phyloP scores from a whole-genome alignment of 108 stramenopile genomes.

The Schizochytrium sp. region DNA sequence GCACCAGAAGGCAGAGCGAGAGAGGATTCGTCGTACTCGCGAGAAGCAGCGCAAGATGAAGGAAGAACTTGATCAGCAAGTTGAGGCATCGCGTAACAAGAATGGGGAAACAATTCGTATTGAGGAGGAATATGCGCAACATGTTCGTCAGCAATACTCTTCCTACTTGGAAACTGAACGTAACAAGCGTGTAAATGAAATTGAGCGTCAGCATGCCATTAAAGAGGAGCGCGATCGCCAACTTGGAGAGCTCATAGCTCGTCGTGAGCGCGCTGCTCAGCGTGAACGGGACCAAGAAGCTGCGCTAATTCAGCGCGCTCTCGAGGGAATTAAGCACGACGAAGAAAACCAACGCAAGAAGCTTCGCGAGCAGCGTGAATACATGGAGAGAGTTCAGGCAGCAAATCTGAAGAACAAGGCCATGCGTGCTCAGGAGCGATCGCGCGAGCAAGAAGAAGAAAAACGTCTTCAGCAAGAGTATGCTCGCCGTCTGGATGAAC shows the following conservation, averaged over 20 bases:
- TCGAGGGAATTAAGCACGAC: constrained; percentile 26
- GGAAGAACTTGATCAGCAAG: constrained; percentile 21
- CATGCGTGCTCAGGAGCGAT: neutral
- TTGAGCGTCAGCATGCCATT: neutral
- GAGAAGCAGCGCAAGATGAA: constrained; percentile 52
- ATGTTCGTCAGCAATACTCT: neutral
- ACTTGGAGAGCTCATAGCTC: constrained; percentile 42
- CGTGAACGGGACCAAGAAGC: constrained; percentile 33
- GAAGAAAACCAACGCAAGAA: constrained; percentile 18
- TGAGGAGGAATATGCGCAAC: constrained; percentile 10
- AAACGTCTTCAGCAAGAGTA: constrained; percentile 49
- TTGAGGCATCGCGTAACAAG: constrained; percentile 23
- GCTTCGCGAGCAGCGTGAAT: constrained; percentile 42
- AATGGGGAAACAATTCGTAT: neutral
- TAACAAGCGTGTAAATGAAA: neutral
- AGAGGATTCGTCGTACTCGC: neutral
- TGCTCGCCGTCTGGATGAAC: constrained; percentile 53
- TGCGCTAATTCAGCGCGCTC: constrained; percentile 6
- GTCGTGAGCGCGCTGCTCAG: neutral
- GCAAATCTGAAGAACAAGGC: constrained; percentile 34
- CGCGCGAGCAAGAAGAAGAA: constrained; percentile 51
- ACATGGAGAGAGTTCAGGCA: constrained; percentile 43
- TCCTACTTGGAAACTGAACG: neutral
- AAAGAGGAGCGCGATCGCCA: constrained; percentile 49
- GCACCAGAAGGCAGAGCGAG: constrained; percentile 19